phyloP scores from a whole-genome alignment of 2,329 filamentous ascomycete species.

The Dactylellina cionopaga region DNA sequence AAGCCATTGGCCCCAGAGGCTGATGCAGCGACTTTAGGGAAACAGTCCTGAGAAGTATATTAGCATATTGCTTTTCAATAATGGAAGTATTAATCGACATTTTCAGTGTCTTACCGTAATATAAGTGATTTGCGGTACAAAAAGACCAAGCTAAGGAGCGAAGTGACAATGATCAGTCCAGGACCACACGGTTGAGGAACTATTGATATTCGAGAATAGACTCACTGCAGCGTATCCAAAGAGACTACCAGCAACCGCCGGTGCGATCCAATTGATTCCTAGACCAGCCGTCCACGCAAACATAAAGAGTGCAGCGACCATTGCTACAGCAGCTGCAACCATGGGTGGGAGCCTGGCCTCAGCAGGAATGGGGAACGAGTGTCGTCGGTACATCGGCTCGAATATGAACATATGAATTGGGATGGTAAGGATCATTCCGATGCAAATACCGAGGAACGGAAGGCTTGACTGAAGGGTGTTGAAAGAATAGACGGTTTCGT shows the following conservation, averaged over 20 bases:
- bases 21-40: slow-evolving; percentile 3
- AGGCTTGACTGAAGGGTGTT: slow-evolving; percentile 8
- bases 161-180: neutral
- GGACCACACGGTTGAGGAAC: neutral
- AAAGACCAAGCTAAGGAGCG: slow-evolving; percentile 11
- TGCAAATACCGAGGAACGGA: slow-evolving; percentile 10
- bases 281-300: slow-evolving; percentile 34
- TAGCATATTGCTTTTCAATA: neutral
- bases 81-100: neutral
- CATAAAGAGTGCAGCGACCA: slow-evolving; percentile 9
- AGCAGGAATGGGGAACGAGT: neutral
- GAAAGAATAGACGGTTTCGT: slow-evolving; percentile 8
- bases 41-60: slow-evolving; percentile 4
- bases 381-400: slow-evolving; percentile 7
- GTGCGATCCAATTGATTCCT: slow-evolving; percentile 10
- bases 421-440: slow-evolving; percentile 9
- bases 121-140: slow-evolving; percentile 13
- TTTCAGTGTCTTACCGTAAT: slow-evolving; percentile 8
- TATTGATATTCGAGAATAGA: neutral
- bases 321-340: slow-evolving; percentile 6
- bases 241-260: slow-evolving; percentile 5
- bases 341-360: slow-evolving; percentile 26
- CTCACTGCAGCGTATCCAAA: slow-evolving; percentile 31
- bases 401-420: slow-evolving; percentile 16
- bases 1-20: slow-evolving; percentile 9